Percentiles rank a stretch among this genome's conserved stretches.
Evolutionary conservation across 371 early-diverging fungal genomes (phyloP).

Genomic region (Capillidium heterosporum): DNA sequence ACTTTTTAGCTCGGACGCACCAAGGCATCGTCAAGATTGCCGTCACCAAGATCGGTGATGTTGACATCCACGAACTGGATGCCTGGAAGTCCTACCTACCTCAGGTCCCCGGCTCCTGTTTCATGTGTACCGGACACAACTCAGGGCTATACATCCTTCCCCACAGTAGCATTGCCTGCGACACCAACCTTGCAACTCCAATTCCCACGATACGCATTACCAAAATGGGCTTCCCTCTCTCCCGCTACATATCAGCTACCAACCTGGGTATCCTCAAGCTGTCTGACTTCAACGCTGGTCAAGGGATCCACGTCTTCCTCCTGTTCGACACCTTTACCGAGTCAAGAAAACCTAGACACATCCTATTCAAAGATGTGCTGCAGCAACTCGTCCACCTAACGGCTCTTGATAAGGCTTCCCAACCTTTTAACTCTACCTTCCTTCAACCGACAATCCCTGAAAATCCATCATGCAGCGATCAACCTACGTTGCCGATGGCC

Average conservation of each 20-base stretch:
- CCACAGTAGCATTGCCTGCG: not conserved
- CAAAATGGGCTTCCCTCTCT: not conserved
- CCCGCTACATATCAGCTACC: not conserved
- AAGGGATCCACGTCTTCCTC: not conserved
- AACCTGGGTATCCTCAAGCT: not conserved
- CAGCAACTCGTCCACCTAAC: not conserved
- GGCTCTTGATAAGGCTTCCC: not conserved
- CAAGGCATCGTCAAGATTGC: not conserved
- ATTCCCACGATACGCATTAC: not conserved
- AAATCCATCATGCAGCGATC: not conserved
- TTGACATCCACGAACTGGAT: not conserved
- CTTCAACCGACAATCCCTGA: not conserved
- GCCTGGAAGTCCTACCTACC: not conserved
- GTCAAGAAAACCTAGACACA: not conserved
- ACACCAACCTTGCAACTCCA: not conserved
- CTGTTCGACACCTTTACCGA: not conserved
- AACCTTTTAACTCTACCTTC: not conserved
- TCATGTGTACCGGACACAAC: not conserved
- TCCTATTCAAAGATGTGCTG: not conserved
- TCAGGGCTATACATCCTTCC: not conserved
- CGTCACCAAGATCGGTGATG: not conserved
- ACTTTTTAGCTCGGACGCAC: not conserved
- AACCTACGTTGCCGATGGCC: not conserved
- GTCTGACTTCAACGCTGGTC: not conserved
- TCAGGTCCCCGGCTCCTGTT: not conserved